These are phyloP conservation scores for Colletotrichum sp. DNA, from an alignment of 2,329 filamentous ascomycete genomes.

Conservation along the genomic window DNA sequence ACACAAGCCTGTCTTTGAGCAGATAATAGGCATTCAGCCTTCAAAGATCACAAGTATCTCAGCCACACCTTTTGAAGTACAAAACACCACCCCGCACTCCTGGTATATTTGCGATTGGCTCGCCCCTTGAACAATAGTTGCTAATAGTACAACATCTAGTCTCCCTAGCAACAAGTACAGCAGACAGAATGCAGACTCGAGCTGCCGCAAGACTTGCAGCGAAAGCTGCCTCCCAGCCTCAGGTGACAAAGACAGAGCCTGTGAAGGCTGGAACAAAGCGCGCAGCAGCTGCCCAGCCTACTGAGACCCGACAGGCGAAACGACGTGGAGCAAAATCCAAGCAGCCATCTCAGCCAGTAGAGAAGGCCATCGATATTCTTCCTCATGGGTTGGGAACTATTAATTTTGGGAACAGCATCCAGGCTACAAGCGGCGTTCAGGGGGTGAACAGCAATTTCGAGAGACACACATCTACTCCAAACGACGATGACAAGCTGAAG, in stretches of 20 bases:
- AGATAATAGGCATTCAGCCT: not conserved
- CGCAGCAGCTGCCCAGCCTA: not conserved
- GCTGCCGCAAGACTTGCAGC: not conserved
- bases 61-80: not conserved
- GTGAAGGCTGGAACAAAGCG: not conserved
- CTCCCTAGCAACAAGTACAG: no score
- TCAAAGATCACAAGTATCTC: not conserved
- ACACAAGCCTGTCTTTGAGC: not conserved
- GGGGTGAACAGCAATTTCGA: not conserved
- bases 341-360: not conserved
- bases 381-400: conserved; percentile 23
- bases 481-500: not conserved
- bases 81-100: not conserved
- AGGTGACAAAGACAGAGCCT: not conserved
- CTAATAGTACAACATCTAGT: not conserved
- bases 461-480: not conserved
- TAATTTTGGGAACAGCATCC: not conserved
- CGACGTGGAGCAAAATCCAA: not conserved
- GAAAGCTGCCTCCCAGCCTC: not conserved
- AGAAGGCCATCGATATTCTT: not conserved
- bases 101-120: not conserved
- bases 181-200: not conserved
- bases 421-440: not conserved
- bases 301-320: not conserved
- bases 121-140: not conserved